Percentiles rank a stretch among this genome's conserved stretches.
Evolutionary conservation across 805 yeast genomes (phyloP).

Genomic region (Metschnikowia lachancei): DNA sequence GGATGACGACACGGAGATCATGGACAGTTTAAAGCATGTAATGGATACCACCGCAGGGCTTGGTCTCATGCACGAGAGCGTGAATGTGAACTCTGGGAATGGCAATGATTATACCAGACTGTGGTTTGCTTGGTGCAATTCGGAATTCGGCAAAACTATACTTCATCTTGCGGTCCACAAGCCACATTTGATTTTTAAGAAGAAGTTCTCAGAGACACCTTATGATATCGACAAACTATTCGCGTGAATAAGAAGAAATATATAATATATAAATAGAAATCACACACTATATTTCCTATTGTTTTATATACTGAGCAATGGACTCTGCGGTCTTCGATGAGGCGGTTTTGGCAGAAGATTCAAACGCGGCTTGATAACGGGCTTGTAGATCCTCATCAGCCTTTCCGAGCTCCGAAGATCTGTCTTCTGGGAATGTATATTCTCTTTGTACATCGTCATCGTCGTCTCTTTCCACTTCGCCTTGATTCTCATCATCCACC

Average conservation of each 20-base stretch:
- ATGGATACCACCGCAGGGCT: conserved; percentile 65
- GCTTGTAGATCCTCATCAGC: conserved; percentile 54
- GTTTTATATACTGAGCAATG: conserved; percentile 61
- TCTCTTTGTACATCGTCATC: conserved; percentile 51
- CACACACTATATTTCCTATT: background rate
- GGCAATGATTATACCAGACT: conserved; percentile 65
- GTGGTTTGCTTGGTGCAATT: conserved; percentile 95
- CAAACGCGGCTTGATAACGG: conserved; percentile 73
- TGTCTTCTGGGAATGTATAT: conserved; percentile 67
- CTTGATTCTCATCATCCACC: conserved; percentile 46
- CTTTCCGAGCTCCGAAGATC: conserved; percentile 56
- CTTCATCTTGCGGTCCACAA: conserved; percentile 68
- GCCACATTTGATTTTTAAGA: conserved; percentile 66
- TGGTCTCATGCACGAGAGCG: conserved; percentile 83
- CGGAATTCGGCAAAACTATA: conserved; percentile 88
- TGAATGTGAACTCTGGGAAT: conserved; percentile 54
- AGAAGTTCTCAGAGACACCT: conserved; percentile 29
- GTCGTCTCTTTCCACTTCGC: conserved; percentile 48
- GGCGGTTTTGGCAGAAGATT: conserved; percentile 56
- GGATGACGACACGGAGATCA: conserved; percentile 67
- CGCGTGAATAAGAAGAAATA: background rate
- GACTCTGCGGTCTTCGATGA: conserved; percentile 68
- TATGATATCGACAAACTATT: conserved; percentile 32
- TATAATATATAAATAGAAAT: too few species aligned
- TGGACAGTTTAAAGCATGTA: conserved; percentile 45